These are phyloP conservation scores for Cryptosporidium meleagridis DNA, from an alignment of 169 alveolate species.

Conservation along the genomic window DNA sequence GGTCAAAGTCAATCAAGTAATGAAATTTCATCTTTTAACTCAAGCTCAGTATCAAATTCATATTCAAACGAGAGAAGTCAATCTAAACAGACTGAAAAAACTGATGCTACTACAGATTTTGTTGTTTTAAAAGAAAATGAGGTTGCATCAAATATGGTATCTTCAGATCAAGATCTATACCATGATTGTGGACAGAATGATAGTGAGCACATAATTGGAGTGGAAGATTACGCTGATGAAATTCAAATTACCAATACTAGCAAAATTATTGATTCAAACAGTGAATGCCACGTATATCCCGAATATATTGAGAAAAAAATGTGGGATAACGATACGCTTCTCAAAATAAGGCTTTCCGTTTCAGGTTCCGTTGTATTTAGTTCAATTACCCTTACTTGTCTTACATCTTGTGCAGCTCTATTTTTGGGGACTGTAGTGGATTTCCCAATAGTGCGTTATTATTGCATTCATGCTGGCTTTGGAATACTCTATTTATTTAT, in stretches of 20 bases:
- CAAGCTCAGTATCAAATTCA: neutral
- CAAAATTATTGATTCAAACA: neutral
- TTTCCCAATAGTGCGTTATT: constrained; percentile 64
- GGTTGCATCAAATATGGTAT: neutral
- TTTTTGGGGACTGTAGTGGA: constrained; percentile 69
- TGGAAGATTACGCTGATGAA: neutral
- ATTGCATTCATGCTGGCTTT: constrained; percentile 73
- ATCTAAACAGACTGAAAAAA: neutral
- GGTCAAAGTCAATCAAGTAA: constrained; percentile 13
- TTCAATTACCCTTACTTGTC: constrained; percentile 65
- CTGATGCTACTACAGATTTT: neutral
- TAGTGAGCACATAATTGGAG: neutral
- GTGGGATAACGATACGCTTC: constrained; percentile 72
- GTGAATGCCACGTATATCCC: neutral
- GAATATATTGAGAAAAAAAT: constrained; percentile 13
- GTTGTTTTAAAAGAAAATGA: neutral
- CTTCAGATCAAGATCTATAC: neutral
- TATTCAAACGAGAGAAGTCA: neutral
- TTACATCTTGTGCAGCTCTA: constrained; percentile 67
- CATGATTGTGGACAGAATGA: neutral
- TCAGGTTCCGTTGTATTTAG: constrained; percentile 70
- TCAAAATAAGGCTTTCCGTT: constrained; percentile 52
- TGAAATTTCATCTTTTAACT: neutral
- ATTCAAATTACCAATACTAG: neutral
- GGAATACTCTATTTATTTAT: constrained; percentile 58